Evolutionary conservation across 208 protist species (phyloP).

Genomic region (Crithidia sp.): DNA sequence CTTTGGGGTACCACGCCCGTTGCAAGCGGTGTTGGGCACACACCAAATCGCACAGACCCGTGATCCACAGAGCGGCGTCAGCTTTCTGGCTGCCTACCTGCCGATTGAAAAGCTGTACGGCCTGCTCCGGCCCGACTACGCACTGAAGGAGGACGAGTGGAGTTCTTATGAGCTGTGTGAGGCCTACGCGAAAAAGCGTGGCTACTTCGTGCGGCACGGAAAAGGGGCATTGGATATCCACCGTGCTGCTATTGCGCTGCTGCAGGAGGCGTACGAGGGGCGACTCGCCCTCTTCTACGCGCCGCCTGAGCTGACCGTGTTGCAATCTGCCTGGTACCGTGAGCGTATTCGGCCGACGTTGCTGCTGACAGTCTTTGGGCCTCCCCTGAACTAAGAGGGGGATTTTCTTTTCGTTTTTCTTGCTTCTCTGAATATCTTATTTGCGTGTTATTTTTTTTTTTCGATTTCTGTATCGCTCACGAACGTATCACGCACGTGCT

Average conservation of each 20-base stretch:
- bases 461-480: too few species aligned
- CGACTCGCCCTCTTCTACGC: constrained; percentile 85
- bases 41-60: constrained; percentile 97
- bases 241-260: constrained; percentile 87
- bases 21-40: constrained; percentile 95
- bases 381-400: background rate
- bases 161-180: constrained; percentile 91
- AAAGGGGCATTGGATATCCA: constrained; percentile 89
- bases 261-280: constrained; percentile 92
- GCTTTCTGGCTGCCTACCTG: constrained; percentile 92
- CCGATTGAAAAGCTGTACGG: constrained; percentile 91
- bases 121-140: constrained; percentile 71
- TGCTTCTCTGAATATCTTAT: too few species aligned
- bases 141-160: constrained; percentile 70
- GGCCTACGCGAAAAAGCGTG: constrained; percentile 91
- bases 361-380: constrained; percentile 39
- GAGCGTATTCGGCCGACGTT: constrained; percentile 48
- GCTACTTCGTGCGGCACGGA: constrained; percentile 86
- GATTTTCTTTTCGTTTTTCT: background rate
- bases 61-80: constrained; percentile 94
- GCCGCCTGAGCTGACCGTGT: constrained; percentile 64
- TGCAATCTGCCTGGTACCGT: constrained; percentile 55
- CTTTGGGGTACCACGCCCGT: constrained; percentile 64
- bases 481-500: too few species aligned
- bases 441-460: too few species aligned